A percentile compares a stretch with the other conserved stretches of the same genome.
These are phyloP conservation scores for Globisporangium splendens DNA, from an alignment of 352 stramenopile genomes.

Conservation along the genomic window DNA sequence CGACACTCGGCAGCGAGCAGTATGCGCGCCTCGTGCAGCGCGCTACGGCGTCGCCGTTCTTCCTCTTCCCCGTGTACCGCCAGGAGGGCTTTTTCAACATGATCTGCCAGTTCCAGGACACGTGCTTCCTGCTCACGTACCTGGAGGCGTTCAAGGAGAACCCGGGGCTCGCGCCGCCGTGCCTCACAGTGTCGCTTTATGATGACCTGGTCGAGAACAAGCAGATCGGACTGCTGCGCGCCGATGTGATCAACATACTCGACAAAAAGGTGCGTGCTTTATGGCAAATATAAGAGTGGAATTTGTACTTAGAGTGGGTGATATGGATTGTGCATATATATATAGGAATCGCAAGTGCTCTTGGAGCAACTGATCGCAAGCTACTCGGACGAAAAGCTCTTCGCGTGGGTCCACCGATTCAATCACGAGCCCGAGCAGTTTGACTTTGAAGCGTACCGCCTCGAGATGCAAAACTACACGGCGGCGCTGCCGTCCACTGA, in stretches of 20 bases:
- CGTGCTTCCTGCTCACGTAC: constrained; percentile 85
- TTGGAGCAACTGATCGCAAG: constrained; percentile 57
- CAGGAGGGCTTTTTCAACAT: constrained; percentile 87
- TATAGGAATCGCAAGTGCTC: constrained; percentile 60
- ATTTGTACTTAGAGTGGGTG: neutral
- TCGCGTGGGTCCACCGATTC: constrained; percentile 77
- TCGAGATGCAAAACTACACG: constrained; percentile 31
- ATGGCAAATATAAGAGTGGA: neutral
- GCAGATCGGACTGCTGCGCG: constrained; percentile 65
- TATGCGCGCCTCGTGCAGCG: constrained; percentile 51
- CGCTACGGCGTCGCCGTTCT: constrained; percentile 57
- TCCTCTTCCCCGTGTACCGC: constrained; percentile 82
- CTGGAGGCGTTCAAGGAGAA: constrained; percentile 88
- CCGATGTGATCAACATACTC: constrained; percentile 84
- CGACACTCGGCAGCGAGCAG: constrained; percentile 29
- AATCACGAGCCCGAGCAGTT: constrained; percentile 84
- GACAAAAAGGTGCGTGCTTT: constrained; percentile 53
- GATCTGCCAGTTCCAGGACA: constrained; percentile 88
- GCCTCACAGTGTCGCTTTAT: constrained; percentile 78
- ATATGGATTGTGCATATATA: neutral
- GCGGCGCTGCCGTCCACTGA: neutral
- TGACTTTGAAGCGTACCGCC: constrained; percentile 78
- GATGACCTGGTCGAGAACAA: constrained; percentile 74
- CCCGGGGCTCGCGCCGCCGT: constrained; percentile 65
- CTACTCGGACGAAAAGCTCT: constrained; percentile 71